Evolutionary conservation across 164 flowering plant species (phyloP).

Genomic region (Annona squamosa): DNA sequence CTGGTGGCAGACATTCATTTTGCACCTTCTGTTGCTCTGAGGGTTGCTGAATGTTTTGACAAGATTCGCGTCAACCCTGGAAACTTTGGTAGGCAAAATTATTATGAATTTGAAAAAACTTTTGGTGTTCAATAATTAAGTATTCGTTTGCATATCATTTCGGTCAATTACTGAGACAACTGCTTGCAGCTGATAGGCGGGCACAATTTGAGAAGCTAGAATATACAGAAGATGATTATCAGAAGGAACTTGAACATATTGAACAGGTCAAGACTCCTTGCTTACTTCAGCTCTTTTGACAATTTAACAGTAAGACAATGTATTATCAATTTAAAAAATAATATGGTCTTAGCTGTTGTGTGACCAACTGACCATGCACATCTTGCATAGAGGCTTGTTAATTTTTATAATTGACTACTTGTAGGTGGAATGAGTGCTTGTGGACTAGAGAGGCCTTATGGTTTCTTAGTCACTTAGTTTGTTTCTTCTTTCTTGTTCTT

Average conservation of each 20-base stretch:
- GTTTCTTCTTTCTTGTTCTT: not conserved
- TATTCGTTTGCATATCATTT: not conserved
- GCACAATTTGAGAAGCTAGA: conserved; percentile 91
- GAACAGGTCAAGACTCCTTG: conserved; percentile 51
- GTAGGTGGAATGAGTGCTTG: no score
- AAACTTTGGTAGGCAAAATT: conserved; percentile 60
- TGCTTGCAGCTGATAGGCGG: conserved; percentile 84
- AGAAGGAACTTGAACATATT: conserved; percentile 94
- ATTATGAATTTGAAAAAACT: not conserved
- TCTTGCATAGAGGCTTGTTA: not conserved
- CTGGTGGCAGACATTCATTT: conserved; percentile 97
- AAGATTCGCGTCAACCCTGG: conserved; percentile 98
- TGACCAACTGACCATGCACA: not conserved
- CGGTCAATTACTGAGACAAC: conserved; percentile 10
- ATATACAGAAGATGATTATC: conserved; percentile 91
- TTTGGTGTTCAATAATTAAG: not conserved
- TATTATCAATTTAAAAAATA: not conserved
- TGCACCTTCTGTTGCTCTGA: conserved; percentile 87
- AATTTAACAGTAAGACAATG: not conserved
- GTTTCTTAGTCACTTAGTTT: no score
- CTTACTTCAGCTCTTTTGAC: not conserved
- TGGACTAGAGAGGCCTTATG: no score
- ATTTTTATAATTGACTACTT: not conserved
- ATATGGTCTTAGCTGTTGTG: not conserved
- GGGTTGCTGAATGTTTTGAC: conserved; percentile 97